Base-by-base conservation (phyloP, 768 basidiomycete species). In the Kwoniella botswanensis region DNA sequence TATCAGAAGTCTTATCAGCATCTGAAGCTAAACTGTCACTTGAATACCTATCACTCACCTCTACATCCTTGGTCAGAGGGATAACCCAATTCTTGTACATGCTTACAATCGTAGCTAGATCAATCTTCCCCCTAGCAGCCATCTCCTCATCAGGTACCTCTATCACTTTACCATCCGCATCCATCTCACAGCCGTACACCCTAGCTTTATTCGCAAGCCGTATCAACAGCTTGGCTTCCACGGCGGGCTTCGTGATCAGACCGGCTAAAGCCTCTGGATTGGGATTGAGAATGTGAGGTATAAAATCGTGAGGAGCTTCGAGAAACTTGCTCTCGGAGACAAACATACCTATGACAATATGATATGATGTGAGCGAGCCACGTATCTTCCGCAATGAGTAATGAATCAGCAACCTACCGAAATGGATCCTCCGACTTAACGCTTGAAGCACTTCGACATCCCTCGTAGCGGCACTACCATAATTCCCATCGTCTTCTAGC, bases 381-480 rank as follows among this genome's bases (percentile, higher is more conserved):
- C 26, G 4, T 2, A 18, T 13, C 4, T 50, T 50, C 18, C 10
- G 46, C 18, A 2, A 50, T 11, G 46, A 50, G 12, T 50, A 7
- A 50, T 13, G 13, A 50, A 35, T 4, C 9, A 44, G 3, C 21
- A 11, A 84, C 88, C 63, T 74, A 95, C 97, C 97, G 79, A 96
- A 99, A 84, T 99, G 97, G 43, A 99, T 95, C 50, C 97, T 90
- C 85, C 98, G 92, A 85, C 93, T 94, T 81, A 99, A 91, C n/a
- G 94, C 91, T 81, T 98, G 95, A n/a, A 99, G 88, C 2, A 94
- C 90, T 83, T 98, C 95, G 29, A 99, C 89, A 80, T 99, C 97
- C 68, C 97, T 88, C 35, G 93, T 95, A 1, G 94, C 93, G 0
- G 94, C 91, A 80, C 93, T 94, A 18, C 97, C 97, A 81, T 99